phyloP scores from a whole-genome alignment of 768 basidiomycete genomes.

The Multifurca ochricompacta region DNA sequence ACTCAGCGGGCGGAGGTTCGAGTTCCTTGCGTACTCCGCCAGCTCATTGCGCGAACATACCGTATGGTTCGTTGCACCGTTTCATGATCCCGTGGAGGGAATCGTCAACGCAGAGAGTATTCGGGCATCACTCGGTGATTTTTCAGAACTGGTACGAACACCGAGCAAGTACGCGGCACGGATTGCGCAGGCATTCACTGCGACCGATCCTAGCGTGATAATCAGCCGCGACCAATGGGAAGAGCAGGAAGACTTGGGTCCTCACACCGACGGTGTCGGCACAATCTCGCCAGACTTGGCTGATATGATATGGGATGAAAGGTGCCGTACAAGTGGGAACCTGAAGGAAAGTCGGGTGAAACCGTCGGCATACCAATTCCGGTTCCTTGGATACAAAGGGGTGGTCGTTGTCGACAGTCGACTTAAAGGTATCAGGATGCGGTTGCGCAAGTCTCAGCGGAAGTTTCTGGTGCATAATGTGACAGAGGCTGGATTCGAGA shows the following conservation, averaged over 20 bases:
- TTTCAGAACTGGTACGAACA: slow-evolving; percentile 34
- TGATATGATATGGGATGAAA: slow-evolving; percentile 48
- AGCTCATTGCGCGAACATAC: slow-evolving; percentile 74
- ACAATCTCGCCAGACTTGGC: slow-evolving; percentile 60
- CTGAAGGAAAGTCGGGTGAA: background rate
- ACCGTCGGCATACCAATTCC: slow-evolving; percentile 59
- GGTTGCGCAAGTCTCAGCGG: slow-evolving; percentile 62
- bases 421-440: slow-evolving; percentile 57
- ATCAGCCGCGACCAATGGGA: slow-evolving; percentile 55
- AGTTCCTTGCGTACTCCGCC: slow-evolving; percentile 77
- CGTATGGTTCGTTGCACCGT: slow-evolving; percentile 74
- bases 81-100: slow-evolving; percentile 39
- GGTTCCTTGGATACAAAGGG: slow-evolving; percentile 76
- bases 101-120: slow-evolving; percentile 49
- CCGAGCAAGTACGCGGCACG: slow-evolving; percentile 83
- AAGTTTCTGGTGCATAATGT: slow-evolving; percentile 55
- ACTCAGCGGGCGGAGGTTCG: slow-evolving; percentile 62
- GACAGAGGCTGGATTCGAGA: slow-evolving; percentile 55
- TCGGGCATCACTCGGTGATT: slow-evolving; percentile 59
- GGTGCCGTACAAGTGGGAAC: slow-evolving; percentile 34
- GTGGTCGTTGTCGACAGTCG: slow-evolving; percentile 58
- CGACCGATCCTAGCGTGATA: slow-evolving; percentile 65
- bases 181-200: slow-evolving; percentile 75
- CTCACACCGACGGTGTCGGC: slow-evolving; percentile 75
- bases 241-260: slow-evolving; percentile 49